Conservation (phyloP, 169 alveolate species). For the Sarcocystis neurona region DNA sequence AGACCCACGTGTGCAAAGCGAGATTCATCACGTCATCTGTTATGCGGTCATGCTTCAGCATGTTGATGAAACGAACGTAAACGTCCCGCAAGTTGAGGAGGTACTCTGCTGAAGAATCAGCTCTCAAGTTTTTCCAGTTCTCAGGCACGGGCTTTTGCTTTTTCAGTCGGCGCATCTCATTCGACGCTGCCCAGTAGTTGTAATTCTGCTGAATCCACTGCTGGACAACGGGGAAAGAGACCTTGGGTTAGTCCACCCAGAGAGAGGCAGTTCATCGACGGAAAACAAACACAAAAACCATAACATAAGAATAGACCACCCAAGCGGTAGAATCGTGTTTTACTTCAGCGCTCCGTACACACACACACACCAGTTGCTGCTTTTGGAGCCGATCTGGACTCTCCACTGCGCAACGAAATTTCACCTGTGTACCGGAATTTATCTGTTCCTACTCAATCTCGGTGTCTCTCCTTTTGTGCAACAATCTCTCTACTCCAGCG, state of each 20-base stretch:
- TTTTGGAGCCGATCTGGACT: too few relatives aligned
- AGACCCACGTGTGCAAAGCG: constrained; percentile 46
- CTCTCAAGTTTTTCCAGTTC: neutral
- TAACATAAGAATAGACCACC: neutral
- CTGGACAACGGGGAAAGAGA: too few relatives aligned
- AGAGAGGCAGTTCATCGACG: constrained; percentile 2
- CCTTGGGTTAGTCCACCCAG: constrained; percentile 10
- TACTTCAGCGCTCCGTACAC: neutral
- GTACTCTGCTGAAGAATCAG: neutral
- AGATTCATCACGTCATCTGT: constrained; percentile 33
- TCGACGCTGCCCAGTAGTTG: neutral
- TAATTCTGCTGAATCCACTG: too few relatives aligned
- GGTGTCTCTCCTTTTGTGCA: too few relatives aligned
- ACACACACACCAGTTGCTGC: too few relatives aligned
- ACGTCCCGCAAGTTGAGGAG: constrained; percentile 3
- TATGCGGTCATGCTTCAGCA: constrained; percentile 12
- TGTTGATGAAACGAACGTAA: constrained; percentile 12
- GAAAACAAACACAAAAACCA: neutral
- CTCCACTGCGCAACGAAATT: too few relatives aligned
- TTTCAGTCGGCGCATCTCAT: neutral
- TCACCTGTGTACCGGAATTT: too few relatives aligned
- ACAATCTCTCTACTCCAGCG: too few relatives aligned
- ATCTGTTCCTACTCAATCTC: too few relatives aligned
- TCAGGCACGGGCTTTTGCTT: neutral
- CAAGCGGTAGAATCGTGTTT: neutral